Conservation (phyloP, 768 basidiomycete species). For the Podaxis carcinomalis region DNA sequence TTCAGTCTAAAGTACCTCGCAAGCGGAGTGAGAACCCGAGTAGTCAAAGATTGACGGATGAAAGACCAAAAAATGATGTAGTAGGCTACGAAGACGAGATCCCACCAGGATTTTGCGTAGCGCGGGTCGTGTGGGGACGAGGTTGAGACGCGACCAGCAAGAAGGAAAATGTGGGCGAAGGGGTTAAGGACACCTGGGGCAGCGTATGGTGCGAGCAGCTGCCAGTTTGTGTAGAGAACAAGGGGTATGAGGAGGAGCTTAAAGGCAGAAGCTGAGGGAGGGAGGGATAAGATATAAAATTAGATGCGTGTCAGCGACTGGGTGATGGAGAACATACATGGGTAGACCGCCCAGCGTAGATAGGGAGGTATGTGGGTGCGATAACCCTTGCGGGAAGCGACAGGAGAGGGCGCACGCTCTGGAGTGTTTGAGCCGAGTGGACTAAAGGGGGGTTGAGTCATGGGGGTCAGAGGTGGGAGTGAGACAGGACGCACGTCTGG, state of each 20-base stretch:
- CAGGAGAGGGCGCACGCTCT: slow-evolving; percentile 31
- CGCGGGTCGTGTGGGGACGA: slow-evolving; percentile 51
- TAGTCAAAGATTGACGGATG: slow-evolving; percentile 68
- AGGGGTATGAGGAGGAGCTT: slow-evolving; percentile 61
- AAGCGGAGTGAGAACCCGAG: slow-evolving; percentile 61
- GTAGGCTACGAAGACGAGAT: slow-evolving; percentile 77
- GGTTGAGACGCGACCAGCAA: slow-evolving; percentile 58
- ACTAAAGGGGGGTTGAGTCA: slow-evolving; percentile 22
- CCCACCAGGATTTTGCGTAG: slow-evolving; percentile 71
- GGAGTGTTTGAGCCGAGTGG: slow-evolving; percentile 36
- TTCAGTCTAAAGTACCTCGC: slow-evolving; percentile 70
- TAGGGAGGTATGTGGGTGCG: slow-evolving; percentile 29
- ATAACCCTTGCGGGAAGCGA: not conserved
- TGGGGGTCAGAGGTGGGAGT: not conserved
- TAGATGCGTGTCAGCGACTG: too few relatives aligned
- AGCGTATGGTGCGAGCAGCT: slow-evolving; percentile 41
- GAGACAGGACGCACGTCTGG: slow-evolving; percentile 46
- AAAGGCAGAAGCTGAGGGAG: slow-evolving; percentile 51
- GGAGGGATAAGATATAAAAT: not conserved
- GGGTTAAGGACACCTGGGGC: slow-evolving; percentile 59
- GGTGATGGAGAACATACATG: slow-evolving; percentile 40
- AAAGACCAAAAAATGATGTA: slow-evolving; percentile 89
- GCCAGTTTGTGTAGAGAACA: slow-evolving; percentile 64
- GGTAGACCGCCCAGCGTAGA: slow-evolving; percentile 72
- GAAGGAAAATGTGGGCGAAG: slow-evolving; percentile 64